phyloP scores from a whole-genome alignment of 148 eudicot genomes.

The Amaranthus cruentus region DNA sequence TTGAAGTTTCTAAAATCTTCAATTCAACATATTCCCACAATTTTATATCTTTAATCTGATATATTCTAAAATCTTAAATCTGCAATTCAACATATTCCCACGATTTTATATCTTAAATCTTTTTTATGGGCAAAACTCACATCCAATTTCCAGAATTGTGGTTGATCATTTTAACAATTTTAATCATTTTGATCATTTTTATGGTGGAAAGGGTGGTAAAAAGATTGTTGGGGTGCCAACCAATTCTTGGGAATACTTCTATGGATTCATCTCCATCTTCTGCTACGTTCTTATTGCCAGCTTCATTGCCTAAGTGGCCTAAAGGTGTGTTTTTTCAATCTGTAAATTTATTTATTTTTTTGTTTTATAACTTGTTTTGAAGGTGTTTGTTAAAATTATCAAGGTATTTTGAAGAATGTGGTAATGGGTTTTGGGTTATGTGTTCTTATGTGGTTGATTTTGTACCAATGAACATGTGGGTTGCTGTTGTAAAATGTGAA shows the following conservation, averaged over 20 bases:
- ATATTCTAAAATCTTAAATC: neutral
- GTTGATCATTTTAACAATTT: neutral
- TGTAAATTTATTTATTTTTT: neutral
- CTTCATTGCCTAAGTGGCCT: constrained; percentile 79
- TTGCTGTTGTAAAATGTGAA: constrained; percentile 3
- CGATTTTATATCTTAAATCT: no score
- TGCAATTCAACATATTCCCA: neutral
- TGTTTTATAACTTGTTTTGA: neutral
- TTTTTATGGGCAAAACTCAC: neutral
- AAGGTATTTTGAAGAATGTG: neutral
- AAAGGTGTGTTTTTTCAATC: constrained; percentile 34
- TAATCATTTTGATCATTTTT: neutral
- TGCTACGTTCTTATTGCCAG: constrained; percentile 60
- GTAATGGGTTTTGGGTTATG: constrained; percentile 1
- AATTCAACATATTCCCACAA: neutral
- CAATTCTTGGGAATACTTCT: constrained; percentile 30
- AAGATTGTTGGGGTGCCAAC: constrained; percentile 39
- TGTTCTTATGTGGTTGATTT: neutral
- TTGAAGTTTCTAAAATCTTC: neutral
- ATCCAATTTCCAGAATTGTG: neutral
- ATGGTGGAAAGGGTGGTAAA: constrained; percentile 4
- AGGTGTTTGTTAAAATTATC: neutral
- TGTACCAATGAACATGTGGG: neutral
- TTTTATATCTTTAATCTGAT: neutral
- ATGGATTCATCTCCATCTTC: constrained; percentile 20